A percentile compares a stretch with the other conserved stretches of the same genome.
phyloP scores from a whole-genome alignment of 345 rosid genomes.

The Linum lewisii region DNA sequence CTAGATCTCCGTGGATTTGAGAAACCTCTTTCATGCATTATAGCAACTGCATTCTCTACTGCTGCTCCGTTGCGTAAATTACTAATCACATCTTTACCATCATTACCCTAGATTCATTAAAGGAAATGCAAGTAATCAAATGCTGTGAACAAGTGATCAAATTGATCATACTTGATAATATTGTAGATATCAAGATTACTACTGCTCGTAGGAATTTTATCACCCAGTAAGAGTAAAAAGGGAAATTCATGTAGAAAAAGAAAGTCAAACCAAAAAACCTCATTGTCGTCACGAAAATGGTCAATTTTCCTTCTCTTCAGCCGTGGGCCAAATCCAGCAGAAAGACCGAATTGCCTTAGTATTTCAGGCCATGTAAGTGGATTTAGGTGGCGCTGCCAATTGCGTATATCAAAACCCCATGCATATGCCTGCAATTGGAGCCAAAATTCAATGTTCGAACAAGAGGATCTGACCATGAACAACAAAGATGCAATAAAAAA shows the following conservation, averaged over 20 bases:
- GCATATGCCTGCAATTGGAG: conserved; percentile 53
- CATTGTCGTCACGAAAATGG: conserved; percentile 44
- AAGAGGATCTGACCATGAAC: background rate
- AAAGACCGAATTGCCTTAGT: conserved; percentile 68
- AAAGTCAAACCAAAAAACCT: conserved; percentile 28
- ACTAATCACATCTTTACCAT: conserved; percentile 56
- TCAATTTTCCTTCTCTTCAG: conserved; percentile 47
- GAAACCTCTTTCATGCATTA: conserved; percentile 80
- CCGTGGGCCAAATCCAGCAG: conserved; percentile 82
- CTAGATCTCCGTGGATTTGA: conserved; percentile 70
- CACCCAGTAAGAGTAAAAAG: too few species aligned
- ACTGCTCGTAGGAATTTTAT: too few species aligned
- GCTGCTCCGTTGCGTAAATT: conserved; percentile 70
- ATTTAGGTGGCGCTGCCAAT: conserved; percentile 72
- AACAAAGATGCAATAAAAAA: conserved; percentile 1
- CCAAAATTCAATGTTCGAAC: background rate
- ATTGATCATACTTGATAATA: too few species aligned
- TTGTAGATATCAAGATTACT: too few species aligned
- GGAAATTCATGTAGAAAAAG: background rate
- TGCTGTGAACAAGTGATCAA: background rate
- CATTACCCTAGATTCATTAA: conserved; percentile 36
- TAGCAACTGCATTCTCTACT: conserved; percentile 72
- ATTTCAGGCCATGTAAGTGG: conserved; percentile 87
- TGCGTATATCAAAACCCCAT: conserved; percentile 85
- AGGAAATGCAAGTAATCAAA: background rate